A percentile compares a stretch with the other conserved stretches of the same genome.
Conservation (phyloP, 2,329 filamentous ascomycete genomes). For the Piedraia hortae region DNA sequence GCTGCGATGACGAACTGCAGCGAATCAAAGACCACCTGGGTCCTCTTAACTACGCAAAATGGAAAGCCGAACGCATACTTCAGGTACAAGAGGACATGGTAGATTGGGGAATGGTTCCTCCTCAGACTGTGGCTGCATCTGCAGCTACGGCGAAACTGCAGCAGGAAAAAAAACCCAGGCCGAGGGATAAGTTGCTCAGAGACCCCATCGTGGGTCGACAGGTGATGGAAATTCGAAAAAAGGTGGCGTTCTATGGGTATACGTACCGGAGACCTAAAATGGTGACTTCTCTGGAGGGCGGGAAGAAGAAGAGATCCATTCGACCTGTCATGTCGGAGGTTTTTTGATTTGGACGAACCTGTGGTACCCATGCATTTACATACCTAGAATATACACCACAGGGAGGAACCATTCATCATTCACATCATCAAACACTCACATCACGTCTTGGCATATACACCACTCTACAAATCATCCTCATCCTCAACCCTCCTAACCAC, state of each 20-base stretch:
- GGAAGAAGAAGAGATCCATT: no score
- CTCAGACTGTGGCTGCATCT: not conserved
- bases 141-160: constrained; percentile 1
- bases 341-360: no score
- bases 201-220: constrained; percentile 37
- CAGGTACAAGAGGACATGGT: constrained; percentile 7
- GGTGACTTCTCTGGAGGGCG: no score
- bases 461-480: no score
- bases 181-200: constrained; percentile 60
- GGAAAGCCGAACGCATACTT: constrained; percentile 7
- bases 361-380: no score
- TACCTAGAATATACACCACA: no score
- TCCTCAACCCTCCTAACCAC: constrained; percentile 56
- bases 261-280: constrained; percentile 34
- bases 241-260: constrained; percentile 68
- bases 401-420: no score
- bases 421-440: no score
- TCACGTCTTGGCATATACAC: no score
- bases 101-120: constrained; percentile 3
- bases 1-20: constrained; percentile 8
- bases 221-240: constrained; percentile 58
- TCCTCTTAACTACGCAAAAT: constrained; percentile 7
- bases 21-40: constrained; percentile 11
- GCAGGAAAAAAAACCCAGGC: constrained; percentile 36
- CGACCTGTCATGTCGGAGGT: no score